Evolutionary conservation across 257 asterid species (phyloP).

Genomic region (Lycium ferocissimum): DNA sequence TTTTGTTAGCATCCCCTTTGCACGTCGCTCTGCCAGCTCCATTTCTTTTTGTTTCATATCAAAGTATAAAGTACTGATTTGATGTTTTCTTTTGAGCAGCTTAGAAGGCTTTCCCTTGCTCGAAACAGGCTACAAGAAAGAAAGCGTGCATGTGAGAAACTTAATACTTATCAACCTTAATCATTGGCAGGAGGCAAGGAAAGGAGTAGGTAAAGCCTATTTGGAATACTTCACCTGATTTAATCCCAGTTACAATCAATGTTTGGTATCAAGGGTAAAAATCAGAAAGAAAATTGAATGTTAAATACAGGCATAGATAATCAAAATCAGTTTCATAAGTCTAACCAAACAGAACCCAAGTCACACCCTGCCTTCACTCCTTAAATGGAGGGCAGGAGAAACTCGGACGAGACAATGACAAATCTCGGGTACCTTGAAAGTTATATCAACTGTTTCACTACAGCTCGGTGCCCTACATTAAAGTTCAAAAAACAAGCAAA

Average conservation of each 20-base stretch:
- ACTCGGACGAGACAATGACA: not conserved
- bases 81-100: constrained; percentile 96
- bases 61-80: constrained; percentile 70
- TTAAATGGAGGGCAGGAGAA: constrained; percentile 1
- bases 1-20: constrained; percentile 82
- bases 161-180: not conserved
- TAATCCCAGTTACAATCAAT: not conserved
- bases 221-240: not conserved
- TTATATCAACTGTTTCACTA: not conserved
- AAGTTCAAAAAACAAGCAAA: constrained; percentile 2
- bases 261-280: not conserved
- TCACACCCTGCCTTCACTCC: constrained; percentile 21
- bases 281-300: not conserved
- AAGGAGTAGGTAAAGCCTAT: not conserved
- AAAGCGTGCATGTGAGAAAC: constrained; percentile 26
- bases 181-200: not conserved
- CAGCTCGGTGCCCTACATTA: constrained; percentile 5
- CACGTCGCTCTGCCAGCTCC: constrained; percentile 87
- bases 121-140: constrained; percentile 71
- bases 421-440: constrained; percentile 18
- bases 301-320: not conserved
- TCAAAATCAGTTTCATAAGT: not conserved
- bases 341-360: not conserved
- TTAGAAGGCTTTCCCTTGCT: constrained; percentile 90
- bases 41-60: constrained; percentile 87